Evolutionary conservation across 2,329 filamentous ascomycete species (phyloP), one percentile per base, ranked within the genome.

Genomic region (Trichoderma gracile): DNA sequence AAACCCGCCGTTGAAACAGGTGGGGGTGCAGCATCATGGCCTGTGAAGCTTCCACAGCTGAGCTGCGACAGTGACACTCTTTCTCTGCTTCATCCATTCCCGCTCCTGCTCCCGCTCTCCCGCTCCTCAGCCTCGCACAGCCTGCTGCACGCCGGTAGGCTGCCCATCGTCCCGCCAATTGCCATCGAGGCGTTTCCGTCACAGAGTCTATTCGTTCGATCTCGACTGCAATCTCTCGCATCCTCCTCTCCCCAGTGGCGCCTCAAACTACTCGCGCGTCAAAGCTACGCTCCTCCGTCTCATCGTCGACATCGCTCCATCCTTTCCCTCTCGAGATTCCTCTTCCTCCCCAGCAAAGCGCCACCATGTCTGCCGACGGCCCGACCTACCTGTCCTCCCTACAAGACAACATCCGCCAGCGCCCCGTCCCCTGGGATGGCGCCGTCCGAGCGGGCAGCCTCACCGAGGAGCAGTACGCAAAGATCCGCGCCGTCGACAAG

Each of bases 341-440:
- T 30, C 6, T 7, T 9, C 7, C 10, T 21, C 17, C 30, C 47
- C 43, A 21, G 6, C 19, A 15, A 33, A 38, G 65, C 67, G 67
- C 67, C 73, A 73, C 61, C 71, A 97, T 97, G 93, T 94, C 93
- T 76, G 86, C 96, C 78, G 93, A 97, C 76, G 90, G 92, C 71
- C 93, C 93, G 66, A 91, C 91, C 66, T 97, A 97, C 78, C 87
- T 87, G 65, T 80, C 81, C 75, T 94, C 92, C 71, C 85, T 97
- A 71, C 93, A 97, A 82, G 96, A 92, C 86, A 98, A 98, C 83
- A 97, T 98, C 77, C 92, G 95, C 75, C 90, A 92, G 75, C 88
- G 95, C 71, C 93, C 93, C 69, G 97, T 99, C 79, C 93, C 94
- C 65, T 99, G 95, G 95, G 94, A 98, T 79, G 94, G 94, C 73